phyloP scores from a whole-genome alignment of 768 basidiomycete species.

The Melanogaster broomeanus region DNA sequence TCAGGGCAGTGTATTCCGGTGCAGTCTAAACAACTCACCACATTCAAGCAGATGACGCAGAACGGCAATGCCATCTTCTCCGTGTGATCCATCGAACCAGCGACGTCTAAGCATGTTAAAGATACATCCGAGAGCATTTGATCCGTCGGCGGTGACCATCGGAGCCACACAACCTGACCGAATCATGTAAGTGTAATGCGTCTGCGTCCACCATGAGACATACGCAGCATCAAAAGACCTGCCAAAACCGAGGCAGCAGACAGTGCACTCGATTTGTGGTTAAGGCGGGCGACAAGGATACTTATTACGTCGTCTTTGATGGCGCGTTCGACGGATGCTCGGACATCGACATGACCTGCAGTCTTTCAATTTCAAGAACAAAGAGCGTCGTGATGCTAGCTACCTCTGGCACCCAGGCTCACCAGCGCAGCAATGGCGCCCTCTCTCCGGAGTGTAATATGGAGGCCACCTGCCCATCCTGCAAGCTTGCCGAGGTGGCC shows the following conservation, averaged over 20 bases:
- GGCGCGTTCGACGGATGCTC: slow-evolving; percentile 7
- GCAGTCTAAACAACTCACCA: slow-evolving; percentile 11
- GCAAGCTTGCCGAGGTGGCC: slow-evolving; percentile 16
- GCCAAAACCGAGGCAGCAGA: slow-evolving; percentile 20
- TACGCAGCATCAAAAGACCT: slow-evolving; percentile 19
- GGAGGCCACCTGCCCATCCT: slow-evolving; percentile 10
- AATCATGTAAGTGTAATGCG: neutral
- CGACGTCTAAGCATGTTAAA: slow-evolving; percentile 23
- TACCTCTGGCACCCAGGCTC: slow-evolving; percentile 15
- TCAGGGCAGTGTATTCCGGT: neutral
- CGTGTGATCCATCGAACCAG: slow-evolving; percentile 28
- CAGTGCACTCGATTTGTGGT: slow-evolving; percentile 17
- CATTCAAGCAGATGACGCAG: slow-evolving; percentile 17
- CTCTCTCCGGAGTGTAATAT: slow-evolving; percentile 6
- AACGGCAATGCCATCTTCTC: slow-evolving; percentile 27
- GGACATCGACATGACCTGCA: slow-evolving; percentile 2
- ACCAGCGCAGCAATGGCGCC: slow-evolving; percentile 20
- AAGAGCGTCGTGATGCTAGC: neutral
- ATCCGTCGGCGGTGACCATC: slow-evolving; percentile 4
- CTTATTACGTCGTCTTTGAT: slow-evolving; percentile 16
- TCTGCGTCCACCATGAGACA: neutral
- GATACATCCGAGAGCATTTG: slow-evolving; percentile 7
- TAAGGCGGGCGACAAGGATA: slow-evolving; percentile 17
- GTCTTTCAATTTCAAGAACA: neutral
- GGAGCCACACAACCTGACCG: slow-evolving; percentile 16